A percentile compares a stretch with the other conserved stretches of the same genome.
phyloP scores from a whole-genome alignment of 495 filamentous ascomycete species.

The Penicillium tannophilum region DNA sequence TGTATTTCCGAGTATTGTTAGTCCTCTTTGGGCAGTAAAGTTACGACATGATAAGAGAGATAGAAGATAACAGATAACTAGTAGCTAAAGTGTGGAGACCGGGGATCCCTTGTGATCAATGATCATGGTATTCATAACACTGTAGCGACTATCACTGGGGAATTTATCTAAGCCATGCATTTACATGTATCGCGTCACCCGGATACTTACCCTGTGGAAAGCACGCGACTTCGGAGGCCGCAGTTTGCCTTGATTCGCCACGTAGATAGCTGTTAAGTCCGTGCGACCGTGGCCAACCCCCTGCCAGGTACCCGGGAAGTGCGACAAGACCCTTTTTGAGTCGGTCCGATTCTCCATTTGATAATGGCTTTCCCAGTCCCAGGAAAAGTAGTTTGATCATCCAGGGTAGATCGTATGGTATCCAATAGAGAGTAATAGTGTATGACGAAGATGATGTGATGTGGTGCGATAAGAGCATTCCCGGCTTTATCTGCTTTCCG shows the following conservation, averaged over 20 bases:
- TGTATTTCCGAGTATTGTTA: neutral
- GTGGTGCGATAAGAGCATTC: slow-evolving; percentile 5
- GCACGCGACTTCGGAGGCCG: slow-evolving; percentile 37
- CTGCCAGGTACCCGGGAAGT: slow-evolving; percentile 32
- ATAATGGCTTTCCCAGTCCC: neutral
- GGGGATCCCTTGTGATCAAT: slow-evolving; percentile 7
- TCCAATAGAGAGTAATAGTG: neutral
- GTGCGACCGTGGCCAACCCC: slow-evolving; percentile 13
- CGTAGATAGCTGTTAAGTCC: slow-evolving; percentile 5
- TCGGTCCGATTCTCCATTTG: neutral
- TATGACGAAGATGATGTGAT: neutral
- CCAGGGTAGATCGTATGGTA: neutral
- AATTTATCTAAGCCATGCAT: neutral
- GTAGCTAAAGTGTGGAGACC: neutral
- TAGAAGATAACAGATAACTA: slow-evolving; percentile 13
- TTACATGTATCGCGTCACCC: slow-evolving; percentile 12
- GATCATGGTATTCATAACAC: neutral
- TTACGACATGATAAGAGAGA: slow-evolving; percentile 16
- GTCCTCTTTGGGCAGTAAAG: neutral
- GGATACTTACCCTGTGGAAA: slow-evolving; percentile 8
- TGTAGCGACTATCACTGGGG: neutral
- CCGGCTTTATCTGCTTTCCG: neutral
- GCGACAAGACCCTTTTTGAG: neutral
- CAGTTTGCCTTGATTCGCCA: slow-evolving; percentile 27
- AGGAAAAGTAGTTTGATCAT: neutral